Evolutionary conservation across 305 asterid genomes (phyloP).

Genomic region (Fraxinus nigra): DNA sequence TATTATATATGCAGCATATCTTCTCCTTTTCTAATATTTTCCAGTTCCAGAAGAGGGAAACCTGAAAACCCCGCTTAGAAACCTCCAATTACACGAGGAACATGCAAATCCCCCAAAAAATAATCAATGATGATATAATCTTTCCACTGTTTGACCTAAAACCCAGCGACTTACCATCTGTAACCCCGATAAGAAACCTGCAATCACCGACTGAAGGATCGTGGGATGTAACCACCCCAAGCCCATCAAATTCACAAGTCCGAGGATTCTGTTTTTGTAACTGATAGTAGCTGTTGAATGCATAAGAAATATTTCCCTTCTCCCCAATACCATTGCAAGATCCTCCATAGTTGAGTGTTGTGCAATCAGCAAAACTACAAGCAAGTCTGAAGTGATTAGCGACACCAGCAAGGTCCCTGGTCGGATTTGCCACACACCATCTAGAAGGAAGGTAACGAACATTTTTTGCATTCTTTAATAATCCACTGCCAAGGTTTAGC

Average conservation of each 20-base stretch:
- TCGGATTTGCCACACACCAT: constrained; percentile 88
- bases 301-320: constrained; percentile 80
- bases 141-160: constrained; percentile 22
- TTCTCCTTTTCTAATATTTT: constrained; percentile 18
- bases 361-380: constrained; percentile 83
- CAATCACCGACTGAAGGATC: constrained; percentile 82
- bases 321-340: constrained; percentile 71
- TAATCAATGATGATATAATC: constrained; percentile 24
- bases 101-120: constrained; percentile 35
- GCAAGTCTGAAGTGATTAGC: constrained; percentile 68
- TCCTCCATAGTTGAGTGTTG: constrained; percentile 78
- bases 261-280: constrained; percentile 57
- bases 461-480: constrained; percentile 55
- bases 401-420: constrained; percentile 58
- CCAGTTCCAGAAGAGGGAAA: constrained; percentile 29
- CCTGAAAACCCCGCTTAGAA: constrained; percentile 32
- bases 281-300: constrained; percentile 89
- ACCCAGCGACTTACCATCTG: constrained; percentile 39
- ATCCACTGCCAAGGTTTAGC: constrained; percentile 67
- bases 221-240: constrained; percentile 76
- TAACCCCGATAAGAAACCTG: constrained; percentile 81
- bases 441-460: constrained; percentile 79
- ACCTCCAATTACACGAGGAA: constrained; percentile 31
- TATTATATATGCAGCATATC: constrained; percentile 41
- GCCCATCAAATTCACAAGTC: constrained; percentile 94